Base-by-base conservation (phyloP, 139 green algal genomes). In the Chlamydomonas sp. region DNA sequence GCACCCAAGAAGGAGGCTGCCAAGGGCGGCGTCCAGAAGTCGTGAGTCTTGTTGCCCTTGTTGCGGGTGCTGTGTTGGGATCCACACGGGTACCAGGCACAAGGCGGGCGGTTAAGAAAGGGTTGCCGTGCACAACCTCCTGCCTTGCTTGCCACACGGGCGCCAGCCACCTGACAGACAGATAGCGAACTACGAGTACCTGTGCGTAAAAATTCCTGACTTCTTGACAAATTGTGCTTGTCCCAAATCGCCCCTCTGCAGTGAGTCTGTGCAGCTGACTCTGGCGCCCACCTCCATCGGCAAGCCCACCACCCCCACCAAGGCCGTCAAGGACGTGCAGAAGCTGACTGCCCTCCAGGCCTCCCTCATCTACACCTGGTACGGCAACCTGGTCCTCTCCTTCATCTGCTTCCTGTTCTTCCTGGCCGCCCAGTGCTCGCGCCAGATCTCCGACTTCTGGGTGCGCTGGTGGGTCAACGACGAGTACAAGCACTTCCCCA, bases 401-500 rank as follows among this genome's bases (percentile, higher is more conserved):
- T 16, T 6, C 16, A 12, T 85, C 83, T 91, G 79, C 72, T 80
- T 94, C 79, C 82, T 94, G 63, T 93, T 90, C 90, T 94, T 94
- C 91, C 86, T 95, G 14, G 71, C 85, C 67, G 81, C 88, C 61
- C 93, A 95, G 91, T 80, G 77, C 77, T 90, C 85, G 57, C 91
- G 93, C 84, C 93, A 95, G 92, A 88, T 94, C 59, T 84, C 84
- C 31, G 82, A 88, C 79, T 88, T 77, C 72, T 86, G 81, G 81
- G 57, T 86, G 71, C 81, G 81, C 69, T 76, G 76, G 69, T 86
- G 81, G 81, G 76, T 76, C 60, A 61, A 31, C 18, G 81, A 86
- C 81, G 4, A 73, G 81, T 79, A 86, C 60, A 31, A 49, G 3
- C 5, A 73, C 17, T 80, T 57, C 17, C 18, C 67, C 71, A 49